Conservation (phyloP, 441 rosid species). For the Hura crepitans region DNA sequence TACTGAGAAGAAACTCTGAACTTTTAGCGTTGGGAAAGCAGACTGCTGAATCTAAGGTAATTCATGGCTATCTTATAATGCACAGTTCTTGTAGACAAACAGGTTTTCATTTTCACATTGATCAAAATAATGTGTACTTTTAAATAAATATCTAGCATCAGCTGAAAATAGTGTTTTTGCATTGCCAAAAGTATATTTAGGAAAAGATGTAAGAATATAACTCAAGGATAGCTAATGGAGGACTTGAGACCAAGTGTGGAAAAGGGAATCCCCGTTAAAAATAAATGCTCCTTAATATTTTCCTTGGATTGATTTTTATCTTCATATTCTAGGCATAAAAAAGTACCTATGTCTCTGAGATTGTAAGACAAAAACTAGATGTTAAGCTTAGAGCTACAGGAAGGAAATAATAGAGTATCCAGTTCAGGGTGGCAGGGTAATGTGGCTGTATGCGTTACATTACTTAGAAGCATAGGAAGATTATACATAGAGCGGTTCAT, state of each 20-base stretch:
- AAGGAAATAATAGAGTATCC: not conserved
- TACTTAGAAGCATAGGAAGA: not conserved
- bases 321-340: not conserved
- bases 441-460: not conserved
- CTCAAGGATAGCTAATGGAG: not conserved
- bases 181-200: not conserved
- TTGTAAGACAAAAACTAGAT: not conserved
- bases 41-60: not conserved
- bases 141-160: not conserved
- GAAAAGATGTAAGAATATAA: not conserved
- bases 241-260: not conserved
- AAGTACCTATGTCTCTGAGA: not conserved
- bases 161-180: not conserved
- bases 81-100: not conserved
- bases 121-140: not conserved
- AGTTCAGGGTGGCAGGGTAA: not conserved
- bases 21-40: not conserved
- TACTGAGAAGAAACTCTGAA: not conserved
- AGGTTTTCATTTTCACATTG: not conserved
- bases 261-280: not conserved
- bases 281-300: not conserved
- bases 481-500: not conserved
- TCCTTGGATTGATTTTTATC: not conserved
- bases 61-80: not conserved
- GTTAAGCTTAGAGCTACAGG: not conserved